Base-by-base conservation (phyloP, 1,284 basidiomycete genomes). In the Neolentinus lepideus region DNA sequence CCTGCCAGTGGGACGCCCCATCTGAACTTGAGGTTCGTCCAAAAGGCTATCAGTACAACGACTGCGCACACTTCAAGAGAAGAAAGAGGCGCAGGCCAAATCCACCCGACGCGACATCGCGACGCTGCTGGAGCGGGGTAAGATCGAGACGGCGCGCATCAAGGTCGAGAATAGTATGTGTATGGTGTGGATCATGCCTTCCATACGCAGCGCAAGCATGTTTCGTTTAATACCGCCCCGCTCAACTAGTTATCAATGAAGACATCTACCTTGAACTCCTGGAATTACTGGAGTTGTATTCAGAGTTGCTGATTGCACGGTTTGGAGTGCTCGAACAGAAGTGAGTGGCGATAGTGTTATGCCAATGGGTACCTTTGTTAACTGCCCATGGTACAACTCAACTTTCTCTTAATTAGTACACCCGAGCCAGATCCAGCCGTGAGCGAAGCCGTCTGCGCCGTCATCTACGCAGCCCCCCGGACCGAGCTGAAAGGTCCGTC, bases 1-100 rank as follows among this genome's bases (percentile, higher is more conserved):
- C 31, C 25, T 24, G 3, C 26, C 43, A 47, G 14, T 48, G 14
- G 43, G 11, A 24, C 24, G 48, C 12, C 19, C 12, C 19, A 24
- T 24, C 43, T 54, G 21, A 54, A 45, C 53, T 9, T 22, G 27
- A 26, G 19, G 35, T 47, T 48, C 58, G 45, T 38, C 54, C 36
- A 36, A 26, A 62, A 94, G 92, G 60, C 81, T 98, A 51, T 91
- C 94, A 2, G 88, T 96, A 27, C 94, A 98, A 70, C 85, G 95
- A 4, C 76, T 97, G 54, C 82, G 92, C 54, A 93, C 90, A 31
- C 74, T 97, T 2, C 92, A 96, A 66, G 90, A 94, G 73, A 98
- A 98, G 81, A 94, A 91, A 73, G 84, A 89, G 61, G 93, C 94
- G 0, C 85, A 97, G 58, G 93, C 94, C 0, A 98, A 98, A 74